These are phyloP conservation scores for Pythium aquatile DNA, from an alignment of 352 stramenopile genomes.

Conservation along the genomic window DNA sequence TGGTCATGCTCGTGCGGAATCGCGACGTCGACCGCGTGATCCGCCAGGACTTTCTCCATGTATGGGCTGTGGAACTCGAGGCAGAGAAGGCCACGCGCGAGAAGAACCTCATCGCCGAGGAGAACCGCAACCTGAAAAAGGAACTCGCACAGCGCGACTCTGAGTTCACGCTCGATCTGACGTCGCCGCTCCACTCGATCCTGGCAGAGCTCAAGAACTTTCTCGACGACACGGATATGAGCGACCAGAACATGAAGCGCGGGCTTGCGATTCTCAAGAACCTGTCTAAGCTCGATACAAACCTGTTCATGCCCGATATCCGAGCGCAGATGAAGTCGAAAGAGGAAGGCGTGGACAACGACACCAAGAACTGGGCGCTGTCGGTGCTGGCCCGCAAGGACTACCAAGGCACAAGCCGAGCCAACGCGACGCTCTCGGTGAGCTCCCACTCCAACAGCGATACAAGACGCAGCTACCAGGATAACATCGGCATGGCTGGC, in stretches of 20 bases:
- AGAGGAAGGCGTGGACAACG: constrained; percentile 64
- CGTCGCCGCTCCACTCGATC: constrained; percentile 65
- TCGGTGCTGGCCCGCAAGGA: constrained; percentile 75
- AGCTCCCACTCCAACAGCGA: constrained; percentile 75
- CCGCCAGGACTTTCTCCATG: constrained; percentile 77
- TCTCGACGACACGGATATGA: constrained; percentile 67
- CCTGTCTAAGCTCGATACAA: constrained; percentile 74
- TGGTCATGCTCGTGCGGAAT: constrained; percentile 71
- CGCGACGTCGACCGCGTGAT: constrained; percentile 76
- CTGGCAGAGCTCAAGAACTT: constrained; percentile 78
- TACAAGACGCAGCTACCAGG: constrained; percentile 52
- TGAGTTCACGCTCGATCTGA: constrained; percentile 74
- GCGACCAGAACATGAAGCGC: constrained; percentile 47
- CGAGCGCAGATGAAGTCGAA: constrained; percentile 79
- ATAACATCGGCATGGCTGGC: constrained; percentile 37
- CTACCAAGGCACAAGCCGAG: constrained; percentile 56
- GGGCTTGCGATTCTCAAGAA: constrained; percentile 64
- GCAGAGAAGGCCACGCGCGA: constrained; percentile 67
- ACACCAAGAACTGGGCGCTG: constrained; percentile 82
- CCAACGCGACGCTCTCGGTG: constrained; percentile 52
- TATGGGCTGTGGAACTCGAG: constrained; percentile 72
- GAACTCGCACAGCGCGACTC: constrained; percentile 70
- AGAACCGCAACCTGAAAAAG: constrained; percentile 79
- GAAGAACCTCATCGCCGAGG: constrained; percentile 80
- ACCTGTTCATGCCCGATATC: constrained; percentile 82